phyloP scores from a whole-genome alignment of 73 alveolate genomes.

The Paramecium sexaurelia region DNA sequence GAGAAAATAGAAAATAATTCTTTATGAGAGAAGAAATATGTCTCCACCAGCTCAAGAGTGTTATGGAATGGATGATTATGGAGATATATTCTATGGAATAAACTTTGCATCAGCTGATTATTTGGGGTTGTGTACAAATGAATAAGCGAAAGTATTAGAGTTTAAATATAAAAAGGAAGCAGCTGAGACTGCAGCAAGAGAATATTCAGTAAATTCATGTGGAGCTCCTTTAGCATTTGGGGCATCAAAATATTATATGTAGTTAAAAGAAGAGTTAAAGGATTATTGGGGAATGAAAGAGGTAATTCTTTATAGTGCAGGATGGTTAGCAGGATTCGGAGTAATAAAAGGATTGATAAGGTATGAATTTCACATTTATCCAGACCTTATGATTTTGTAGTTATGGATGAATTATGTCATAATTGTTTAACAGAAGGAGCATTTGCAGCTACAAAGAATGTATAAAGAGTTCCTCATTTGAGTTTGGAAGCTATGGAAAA shows the following conservation, averaged over 20 bases:
- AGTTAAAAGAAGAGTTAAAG: slow-evolving; percentile 63
- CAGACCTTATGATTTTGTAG: slow-evolving; percentile 65
- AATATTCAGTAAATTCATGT: slow-evolving; percentile 66
- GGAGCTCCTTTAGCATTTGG: slow-evolving; percentile 72
- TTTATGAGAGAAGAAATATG: slow-evolving; percentile 66
- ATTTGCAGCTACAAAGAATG: slow-evolving; percentile 66
- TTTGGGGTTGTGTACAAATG: slow-evolving; percentile 62
- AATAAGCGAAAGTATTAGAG: slow-evolving; percentile 47
- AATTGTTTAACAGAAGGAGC: slow-evolving; percentile 70
- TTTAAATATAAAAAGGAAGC: slow-evolving; percentile 26
- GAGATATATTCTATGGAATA: slow-evolving; percentile 65
- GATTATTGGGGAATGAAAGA: slow-evolving; percentile 67
- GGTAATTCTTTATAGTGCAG: slow-evolving; percentile 62
- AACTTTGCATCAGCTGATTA: slow-evolving; percentile 69
- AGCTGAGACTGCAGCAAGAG: slow-evolving; percentile 61
- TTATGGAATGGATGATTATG: slow-evolving; percentile 70
- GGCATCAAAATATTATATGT: slow-evolving; percentile 61
- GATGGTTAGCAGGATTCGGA: slow-evolving; percentile 73
- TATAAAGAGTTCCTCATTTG: slow-evolving; percentile 54
- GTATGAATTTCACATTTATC: neutral
- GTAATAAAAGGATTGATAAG: slow-evolving; percentile 59
- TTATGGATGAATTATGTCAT: slow-evolving; percentile 67
- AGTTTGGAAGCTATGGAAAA: slow-evolving; percentile 62
- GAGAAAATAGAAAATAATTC: slow-evolving; percentile 45
- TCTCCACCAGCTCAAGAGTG: slow-evolving; percentile 68